phyloP scores from a whole-genome alignment of 2,329 filamentous ascomycete species.

The Arthrobotrys conoides region DNA sequence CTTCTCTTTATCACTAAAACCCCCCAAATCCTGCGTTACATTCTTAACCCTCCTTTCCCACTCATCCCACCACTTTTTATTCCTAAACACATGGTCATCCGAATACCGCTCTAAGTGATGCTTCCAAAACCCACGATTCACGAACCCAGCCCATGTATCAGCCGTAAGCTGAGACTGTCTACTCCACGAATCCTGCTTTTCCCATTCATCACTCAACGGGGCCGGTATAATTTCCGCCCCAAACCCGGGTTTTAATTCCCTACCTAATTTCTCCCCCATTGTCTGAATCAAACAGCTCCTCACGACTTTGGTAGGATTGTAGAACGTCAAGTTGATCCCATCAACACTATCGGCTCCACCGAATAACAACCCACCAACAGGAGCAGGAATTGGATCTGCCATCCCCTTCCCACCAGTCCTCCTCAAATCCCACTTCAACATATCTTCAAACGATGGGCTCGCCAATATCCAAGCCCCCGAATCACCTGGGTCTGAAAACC shows the following conservation, averaged over 20 bases:
- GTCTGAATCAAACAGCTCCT: slow-evolving; percentile 14
- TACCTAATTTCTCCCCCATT: slow-evolving; percentile 12
- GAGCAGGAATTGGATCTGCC: slow-evolving; percentile 43
- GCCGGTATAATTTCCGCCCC: slow-evolving; percentile 6
- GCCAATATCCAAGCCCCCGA: slow-evolving; percentile 43
- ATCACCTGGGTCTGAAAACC: slow-evolving; percentile 52
- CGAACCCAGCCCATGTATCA: slow-evolving; percentile 18
- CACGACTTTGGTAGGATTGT: slow-evolving; percentile 40
- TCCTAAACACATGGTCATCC: slow-evolving; percentile 36
- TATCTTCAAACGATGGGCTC: slow-evolving; percentile 42
- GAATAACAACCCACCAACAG: slow-evolving; percentile 52
- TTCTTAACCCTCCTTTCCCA: slow-evolving; percentile 16
- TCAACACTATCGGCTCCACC: slow-evolving; percentile 59
- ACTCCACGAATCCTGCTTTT: slow-evolving; percentile 36
- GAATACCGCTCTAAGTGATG: slow-evolving; percentile 28
- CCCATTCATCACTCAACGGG: slow-evolving; percentile 23
- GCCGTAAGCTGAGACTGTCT: slow-evolving; percentile 16
- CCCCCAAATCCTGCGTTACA: not conserved
- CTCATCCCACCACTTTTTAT: slow-evolving; percentile 9
- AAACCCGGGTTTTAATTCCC: slow-evolving; percentile 31
- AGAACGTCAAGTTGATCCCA: slow-evolving; percentile 52
- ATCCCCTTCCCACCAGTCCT: not conserved
- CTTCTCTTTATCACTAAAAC: not conserved
- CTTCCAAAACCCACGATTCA: slow-evolving; percentile 25
- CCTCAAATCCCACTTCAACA: slow-evolving; percentile 47